phyloP scores from a whole-genome alignment of 805 yeast genomes.

The Metschnikowia drakensbergensis region DNA sequence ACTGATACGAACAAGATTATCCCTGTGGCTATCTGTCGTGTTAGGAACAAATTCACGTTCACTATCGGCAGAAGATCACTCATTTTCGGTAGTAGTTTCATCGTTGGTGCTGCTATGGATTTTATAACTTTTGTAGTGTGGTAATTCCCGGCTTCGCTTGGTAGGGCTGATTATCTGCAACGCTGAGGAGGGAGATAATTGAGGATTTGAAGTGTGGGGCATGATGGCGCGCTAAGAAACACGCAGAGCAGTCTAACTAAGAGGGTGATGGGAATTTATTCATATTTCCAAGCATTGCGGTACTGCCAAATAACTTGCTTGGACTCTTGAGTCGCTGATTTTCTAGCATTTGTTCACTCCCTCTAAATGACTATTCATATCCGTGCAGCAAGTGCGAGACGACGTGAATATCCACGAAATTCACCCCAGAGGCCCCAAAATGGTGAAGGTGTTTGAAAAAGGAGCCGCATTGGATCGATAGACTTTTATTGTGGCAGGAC shows the following conservation, averaged over 20 bases:
- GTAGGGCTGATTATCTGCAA: background rate
- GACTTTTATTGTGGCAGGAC: too few species aligned
- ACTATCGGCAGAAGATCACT: background rate
- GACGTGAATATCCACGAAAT: too few species aligned
- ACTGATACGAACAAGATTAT: slow-evolving; percentile 19
- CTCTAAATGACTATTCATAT: too few species aligned
- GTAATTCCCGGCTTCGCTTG: background rate
- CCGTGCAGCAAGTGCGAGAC: too few species aligned
- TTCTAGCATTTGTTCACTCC: too few species aligned
- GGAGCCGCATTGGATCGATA: too few species aligned
- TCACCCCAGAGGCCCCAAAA: too few species aligned
- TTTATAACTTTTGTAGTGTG: background rate
- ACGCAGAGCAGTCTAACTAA: background rate
- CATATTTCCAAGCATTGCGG: background rate
- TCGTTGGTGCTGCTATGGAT: background rate
- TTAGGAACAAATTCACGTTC: slow-evolving; percentile 11
- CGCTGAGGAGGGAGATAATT: background rate
- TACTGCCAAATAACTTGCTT: too few species aligned
- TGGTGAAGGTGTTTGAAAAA: too few species aligned
- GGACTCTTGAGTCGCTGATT: too few species aligned
- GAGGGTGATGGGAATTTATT: background rate
- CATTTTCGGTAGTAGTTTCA: slow-evolving; percentile 4
- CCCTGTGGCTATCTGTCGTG: slow-evolving; percentile 14
- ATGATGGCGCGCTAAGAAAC: background rate
- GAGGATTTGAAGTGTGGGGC: background rate